Evolutionary conservation across 345 rosid genomes (phyloP).

Genomic region (Syzygium aromaticum): DNA sequence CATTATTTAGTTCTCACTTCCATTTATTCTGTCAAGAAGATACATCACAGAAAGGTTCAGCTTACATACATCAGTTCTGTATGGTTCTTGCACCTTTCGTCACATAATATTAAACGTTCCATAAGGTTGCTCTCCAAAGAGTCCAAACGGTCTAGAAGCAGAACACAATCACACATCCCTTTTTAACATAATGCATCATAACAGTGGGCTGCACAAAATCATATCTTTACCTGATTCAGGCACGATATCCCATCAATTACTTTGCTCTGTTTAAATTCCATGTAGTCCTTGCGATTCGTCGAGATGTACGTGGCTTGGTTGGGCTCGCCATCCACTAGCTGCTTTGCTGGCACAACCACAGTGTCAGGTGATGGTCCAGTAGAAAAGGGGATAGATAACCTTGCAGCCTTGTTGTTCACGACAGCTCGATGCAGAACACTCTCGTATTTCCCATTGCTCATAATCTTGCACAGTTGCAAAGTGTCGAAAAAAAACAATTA

Average conservation of each 20-base stretch:
- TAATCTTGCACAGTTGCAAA: too few relatives aligned
- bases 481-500: too few relatives aligned
- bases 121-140: neutral
- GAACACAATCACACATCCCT: neutral
- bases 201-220: neutral
- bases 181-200: neutral
- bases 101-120: neutral
- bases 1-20: too few relatives aligned
- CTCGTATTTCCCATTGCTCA: too few relatives aligned
- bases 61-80: neutral
- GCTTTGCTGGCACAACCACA: neutral
- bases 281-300: neutral
- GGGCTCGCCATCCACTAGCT: neutral
- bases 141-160: neutral
- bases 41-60: neutral
- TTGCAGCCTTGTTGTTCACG: neutral
- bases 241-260: neutral
- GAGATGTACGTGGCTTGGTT: neutral
- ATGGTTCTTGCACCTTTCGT: neutral
- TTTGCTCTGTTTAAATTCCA: neutral
- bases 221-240: neutral
- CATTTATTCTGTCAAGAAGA: neutral
- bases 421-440: too few relatives aligned
- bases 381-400: neutral
- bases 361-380: neutral